Percentiles rank a stretch among this genome's conserved stretches.
Evolutionary conservation across 768 basidiomycete genomes (phyloP).

Genomic region (Wakefieldia striispora): DNA sequence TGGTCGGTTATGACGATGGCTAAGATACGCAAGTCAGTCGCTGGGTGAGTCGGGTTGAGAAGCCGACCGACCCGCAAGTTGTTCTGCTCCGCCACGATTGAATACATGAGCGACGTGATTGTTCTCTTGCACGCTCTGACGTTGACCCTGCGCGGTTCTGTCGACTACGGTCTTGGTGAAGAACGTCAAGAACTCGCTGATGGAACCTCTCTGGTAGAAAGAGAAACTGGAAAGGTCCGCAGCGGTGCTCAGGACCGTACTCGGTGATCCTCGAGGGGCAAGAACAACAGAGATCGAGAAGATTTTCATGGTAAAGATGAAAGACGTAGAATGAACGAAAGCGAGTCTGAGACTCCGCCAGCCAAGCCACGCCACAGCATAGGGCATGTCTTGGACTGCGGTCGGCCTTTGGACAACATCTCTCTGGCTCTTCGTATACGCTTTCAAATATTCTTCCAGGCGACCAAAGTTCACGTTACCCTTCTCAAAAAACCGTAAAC

Average conservation of each 20-base stretch:
- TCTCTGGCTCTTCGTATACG: slow-evolving; percentile 27
- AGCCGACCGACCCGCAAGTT: slow-evolving; percentile 66
- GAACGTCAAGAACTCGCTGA: slow-evolving; percentile 92
- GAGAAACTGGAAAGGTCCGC: slow-evolving; percentile 88
- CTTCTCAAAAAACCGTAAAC: slow-evolving; percentile 19
- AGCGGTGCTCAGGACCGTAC: slow-evolving; percentile 62
- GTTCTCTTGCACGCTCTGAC: slow-evolving; percentile 94
- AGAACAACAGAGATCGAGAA: slow-evolving; percentile 75
- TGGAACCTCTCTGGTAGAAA: slow-evolving; percentile 88
- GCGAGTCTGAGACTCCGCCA: background rate
- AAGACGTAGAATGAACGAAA: background rate
- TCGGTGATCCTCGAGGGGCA: slow-evolving; percentile 60
- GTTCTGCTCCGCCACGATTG: slow-evolving; percentile 83
- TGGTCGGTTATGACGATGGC: slow-evolving; percentile 92
- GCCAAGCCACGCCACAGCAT: background rate
- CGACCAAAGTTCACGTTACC: slow-evolving; percentile 21
- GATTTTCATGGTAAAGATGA: slow-evolving; percentile 68
- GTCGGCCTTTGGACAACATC: slow-evolving; percentile 20
- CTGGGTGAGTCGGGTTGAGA: background rate
- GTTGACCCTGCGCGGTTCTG: slow-evolving; percentile 80
- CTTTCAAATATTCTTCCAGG: slow-evolving; percentile 20
- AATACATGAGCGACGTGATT: slow-evolving; percentile 92
- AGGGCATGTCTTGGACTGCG: slow-evolving; percentile 20
- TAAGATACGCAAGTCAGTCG: slow-evolving; percentile 30
- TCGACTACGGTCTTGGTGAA: slow-evolving; percentile 91